Conservation (phyloP, 805 yeast species). For the Schizosaccharomyces octosporus region DNA sequence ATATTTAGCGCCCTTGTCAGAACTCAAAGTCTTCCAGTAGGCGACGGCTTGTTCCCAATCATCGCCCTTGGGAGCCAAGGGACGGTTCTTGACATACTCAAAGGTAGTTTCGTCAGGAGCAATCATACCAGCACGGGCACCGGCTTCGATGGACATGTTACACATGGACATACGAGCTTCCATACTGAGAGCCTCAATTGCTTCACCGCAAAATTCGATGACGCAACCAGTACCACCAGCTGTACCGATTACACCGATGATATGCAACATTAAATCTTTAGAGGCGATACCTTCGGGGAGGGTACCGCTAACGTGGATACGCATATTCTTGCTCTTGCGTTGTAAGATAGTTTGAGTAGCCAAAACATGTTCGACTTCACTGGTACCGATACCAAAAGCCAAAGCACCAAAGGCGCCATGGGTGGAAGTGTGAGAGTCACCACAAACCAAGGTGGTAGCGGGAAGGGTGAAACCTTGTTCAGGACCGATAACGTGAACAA, state of each 20-base stretch:
- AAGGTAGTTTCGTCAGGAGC: conserved; percentile 80
- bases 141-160: conserved; percentile 96
- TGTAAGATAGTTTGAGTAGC: conserved; percentile 86
- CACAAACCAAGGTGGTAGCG: conserved; percentile 96
- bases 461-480: conserved; percentile 97
- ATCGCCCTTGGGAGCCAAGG: conserved; percentile 84
- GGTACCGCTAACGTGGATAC: conserved; percentile 63
- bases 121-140: conserved; percentile 99
- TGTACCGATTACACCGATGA: conserved; percentile 89
- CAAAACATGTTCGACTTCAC: conserved; percentile 94
- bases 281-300: conserved; percentile 78
- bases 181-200: conserved; percentile 72
- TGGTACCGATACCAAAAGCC: conserved; percentile 97
- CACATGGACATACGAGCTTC: conserved; percentile 99
- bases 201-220: conserved; percentile 89
- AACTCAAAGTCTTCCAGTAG: conserved; percentile 72
- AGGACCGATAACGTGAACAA: conserved; percentile 95
- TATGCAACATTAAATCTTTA: conserved; percentile 80
- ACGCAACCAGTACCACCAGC: conserved; percentile 98
- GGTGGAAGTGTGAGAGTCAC: conserved; percentile 95
- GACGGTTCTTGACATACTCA: conserved; percentile 75
- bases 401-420: conserved; percentile 96
- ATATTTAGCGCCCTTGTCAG: conserved; percentile 77
- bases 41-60: conserved; percentile 76
- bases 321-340: conserved; percentile 88